These are phyloP conservation scores for Plectosphaerella plurivora DNA, from an alignment of 2,329 filamentous ascomycete species.

Conservation along the genomic window DNA sequence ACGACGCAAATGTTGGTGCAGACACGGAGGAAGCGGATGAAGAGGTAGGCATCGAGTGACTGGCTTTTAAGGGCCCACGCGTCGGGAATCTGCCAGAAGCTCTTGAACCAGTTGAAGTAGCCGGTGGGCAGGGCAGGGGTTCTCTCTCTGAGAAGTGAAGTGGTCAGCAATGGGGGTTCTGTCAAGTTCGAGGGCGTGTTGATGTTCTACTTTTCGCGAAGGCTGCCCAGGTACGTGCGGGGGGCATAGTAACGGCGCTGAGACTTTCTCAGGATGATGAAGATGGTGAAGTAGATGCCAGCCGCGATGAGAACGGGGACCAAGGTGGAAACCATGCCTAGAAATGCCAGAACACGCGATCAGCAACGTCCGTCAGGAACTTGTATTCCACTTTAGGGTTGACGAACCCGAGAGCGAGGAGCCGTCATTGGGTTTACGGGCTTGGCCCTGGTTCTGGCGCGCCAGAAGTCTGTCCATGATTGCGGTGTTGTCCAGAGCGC, in stretches of 20 bases:
- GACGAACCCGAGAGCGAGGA: background rate
- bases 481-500: background rate
- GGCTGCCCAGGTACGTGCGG: constrained; percentile 42
- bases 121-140: constrained; percentile 52
- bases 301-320: constrained; percentile 45
- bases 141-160: constrained; percentile 38
- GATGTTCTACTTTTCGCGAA: constrained; percentile 31
- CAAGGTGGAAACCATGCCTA: constrained; percentile 43
- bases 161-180: background rate
- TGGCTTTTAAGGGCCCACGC: constrained; percentile 77
- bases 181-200: background rate
- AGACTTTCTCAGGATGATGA: constrained; percentile 39
- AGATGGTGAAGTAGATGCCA: constrained; percentile 35
- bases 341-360: background rate
- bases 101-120: constrained; percentile 57
- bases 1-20: constrained; percentile 73
- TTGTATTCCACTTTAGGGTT: background rate
- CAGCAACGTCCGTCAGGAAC: background rate
- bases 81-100: constrained; percentile 63
- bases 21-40: constrained; percentile 80
- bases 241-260: constrained; percentile 45
- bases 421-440: background rate
- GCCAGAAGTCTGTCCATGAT: background rate
- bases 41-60: constrained; percentile 80
- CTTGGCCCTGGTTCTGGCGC: background rate